These are phyloP conservation scores for Mycogone perniciosa DNA, from an alignment of 2,329 filamentous ascomycete species.

Conservation along the genomic window DNA sequence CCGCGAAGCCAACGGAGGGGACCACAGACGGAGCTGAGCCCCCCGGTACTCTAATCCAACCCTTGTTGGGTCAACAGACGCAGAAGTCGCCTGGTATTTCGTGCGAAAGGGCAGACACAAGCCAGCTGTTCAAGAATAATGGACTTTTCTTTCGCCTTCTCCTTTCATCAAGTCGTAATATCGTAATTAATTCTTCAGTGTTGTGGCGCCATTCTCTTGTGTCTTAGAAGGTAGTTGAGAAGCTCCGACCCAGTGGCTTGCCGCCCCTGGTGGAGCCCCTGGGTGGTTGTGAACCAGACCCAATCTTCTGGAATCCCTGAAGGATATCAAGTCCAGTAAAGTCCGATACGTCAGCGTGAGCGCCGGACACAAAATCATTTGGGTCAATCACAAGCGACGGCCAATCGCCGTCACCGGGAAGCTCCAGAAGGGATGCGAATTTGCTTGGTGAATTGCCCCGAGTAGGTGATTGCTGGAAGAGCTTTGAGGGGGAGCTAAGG, in stretches of 20 bases:
- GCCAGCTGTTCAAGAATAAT: neutral
- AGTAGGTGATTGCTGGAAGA: constrained; percentile 32
- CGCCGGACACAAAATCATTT: constrained; percentile 36
- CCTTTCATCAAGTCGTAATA: constrained; percentile 16
- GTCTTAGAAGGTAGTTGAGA: constrained; percentile 25
- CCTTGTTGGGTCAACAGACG: neutral
- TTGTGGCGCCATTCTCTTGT: neutral
- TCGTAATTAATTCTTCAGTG: constrained; percentile 14
- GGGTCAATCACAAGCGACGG: constrained; percentile 28
- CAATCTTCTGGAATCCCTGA: constrained; percentile 71
- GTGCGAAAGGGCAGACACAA: neutral
- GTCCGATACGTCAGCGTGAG: constrained; percentile 50
- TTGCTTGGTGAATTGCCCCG: constrained; percentile 46
- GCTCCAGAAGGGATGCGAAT: constrained; percentile 29
- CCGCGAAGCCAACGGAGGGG: constrained; percentile 25
- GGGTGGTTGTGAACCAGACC: constrained; percentile 36
- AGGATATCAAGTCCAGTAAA: constrained; percentile 62
- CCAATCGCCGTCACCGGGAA: constrained; percentile 35
- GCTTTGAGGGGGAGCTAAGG: constrained; percentile 50
- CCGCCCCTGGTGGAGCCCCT: constrained; percentile 14
- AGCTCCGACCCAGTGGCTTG: constrained; percentile 28
- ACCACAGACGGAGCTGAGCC: constrained; percentile 8
- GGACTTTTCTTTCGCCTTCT: neutral
- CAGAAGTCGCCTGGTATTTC: constrained; percentile 1
- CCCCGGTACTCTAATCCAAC: constrained; percentile 3